Evolutionary conservation across 306 rosid species (phyloP).

Genomic region (Dalbergia cochinchinensis): DNA sequence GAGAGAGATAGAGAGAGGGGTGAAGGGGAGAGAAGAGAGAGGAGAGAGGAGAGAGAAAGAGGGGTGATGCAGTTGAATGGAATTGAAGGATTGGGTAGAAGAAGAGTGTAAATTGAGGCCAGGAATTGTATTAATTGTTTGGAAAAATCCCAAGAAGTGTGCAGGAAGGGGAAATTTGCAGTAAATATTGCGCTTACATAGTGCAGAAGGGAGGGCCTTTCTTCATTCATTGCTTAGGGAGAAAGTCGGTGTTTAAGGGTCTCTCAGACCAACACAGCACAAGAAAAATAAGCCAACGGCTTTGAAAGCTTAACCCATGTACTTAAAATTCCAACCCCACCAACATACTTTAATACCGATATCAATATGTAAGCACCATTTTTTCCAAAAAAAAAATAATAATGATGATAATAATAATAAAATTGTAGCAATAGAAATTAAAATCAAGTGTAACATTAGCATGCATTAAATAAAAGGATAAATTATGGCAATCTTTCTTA

Average conservation of each 20-base stretch:
- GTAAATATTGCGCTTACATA: constrained; percentile 78
- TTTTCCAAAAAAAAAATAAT: too few species aligned
- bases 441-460: constrained; percentile 41
- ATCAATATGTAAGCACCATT: constrained; percentile 32
- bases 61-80: constrained; percentile 52
- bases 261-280: constrained; percentile 5
- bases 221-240: constrained; percentile 78
- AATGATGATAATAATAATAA: neutral
- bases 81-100: constrained; percentile 75
- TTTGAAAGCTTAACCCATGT: constrained; percentile 62
- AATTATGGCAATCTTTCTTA: too few species aligned
- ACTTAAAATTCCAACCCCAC: constrained; percentile 57
- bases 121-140: constrained; percentile 83
- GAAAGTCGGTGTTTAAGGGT: constrained; percentile 63
- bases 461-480: too few species aligned
- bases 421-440: constrained; percentile 43
- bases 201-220: constrained; percentile 63
- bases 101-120: constrained; percentile 88
- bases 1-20: constrained; percentile 31
- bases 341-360: constrained; percentile 53
- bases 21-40: neutral
- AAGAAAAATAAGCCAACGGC: constrained; percentile 46
- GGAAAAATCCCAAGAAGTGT: constrained; percentile 75
- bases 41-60: constrained; percentile 54
- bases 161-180: constrained; percentile 80